A percentile compares a stretch with the other conserved stretches of the same genome.
phyloP scores from a whole-genome alignment of 1,139 yeast species.

The Insectozyma bohioensis region DNA sequence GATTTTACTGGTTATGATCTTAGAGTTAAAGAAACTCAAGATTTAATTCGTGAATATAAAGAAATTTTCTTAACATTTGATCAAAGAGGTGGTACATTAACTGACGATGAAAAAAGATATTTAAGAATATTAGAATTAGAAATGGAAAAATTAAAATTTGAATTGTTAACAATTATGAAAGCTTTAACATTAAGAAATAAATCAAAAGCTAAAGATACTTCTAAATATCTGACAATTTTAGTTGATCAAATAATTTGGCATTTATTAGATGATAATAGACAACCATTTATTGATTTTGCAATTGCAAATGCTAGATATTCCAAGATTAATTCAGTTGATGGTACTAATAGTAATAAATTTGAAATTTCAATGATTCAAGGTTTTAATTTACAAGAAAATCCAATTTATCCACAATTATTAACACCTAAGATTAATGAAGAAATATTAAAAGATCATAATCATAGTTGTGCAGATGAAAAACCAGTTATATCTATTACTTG shows the following conservation, averaged over 20 bases:
- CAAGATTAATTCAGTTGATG: slow-evolving; percentile 53
- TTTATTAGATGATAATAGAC: slow-evolving; percentile 56
- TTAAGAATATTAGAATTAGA: slow-evolving; percentile 53
- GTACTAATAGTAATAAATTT: slow-evolving; percentile 61
- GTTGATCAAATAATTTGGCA: slow-evolving; percentile 73
- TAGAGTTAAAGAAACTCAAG: slow-evolving; percentile 56
- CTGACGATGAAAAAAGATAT: slow-evolving; percentile 25
- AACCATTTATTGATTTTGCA: slow-evolving; percentile 73
- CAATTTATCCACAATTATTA: slow-evolving; percentile 70
- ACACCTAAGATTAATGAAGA: slow-evolving; percentile 43
- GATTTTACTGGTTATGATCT: slow-evolving; percentile 57
- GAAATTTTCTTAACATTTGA: slow-evolving; percentile 48
- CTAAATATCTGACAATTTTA: slow-evolving; percentile 37
- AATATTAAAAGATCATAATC: slow-evolving; percentile 9
- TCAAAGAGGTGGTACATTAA: slow-evolving; percentile 24
- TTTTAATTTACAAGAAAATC: slow-evolving; percentile 59
- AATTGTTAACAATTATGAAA: slow-evolving; percentile 63
- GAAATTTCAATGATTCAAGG: slow-evolving; percentile 67
- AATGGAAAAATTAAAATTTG: slow-evolving; percentile 53
- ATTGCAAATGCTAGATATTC: slow-evolving; percentile 63
- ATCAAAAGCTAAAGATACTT: slow-evolving; percentile 26
- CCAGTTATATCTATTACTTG: slow-evolving; percentile 61
- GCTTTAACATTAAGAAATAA: slow-evolving; percentile 51
- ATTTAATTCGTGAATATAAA: slow-evolving; percentile 44
- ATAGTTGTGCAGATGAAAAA: slow-evolving; percentile 8